Conservation (phyloP, 2,329 filamentous ascomycete species). For the Tolypocladium ophioglossoides region DNA sequence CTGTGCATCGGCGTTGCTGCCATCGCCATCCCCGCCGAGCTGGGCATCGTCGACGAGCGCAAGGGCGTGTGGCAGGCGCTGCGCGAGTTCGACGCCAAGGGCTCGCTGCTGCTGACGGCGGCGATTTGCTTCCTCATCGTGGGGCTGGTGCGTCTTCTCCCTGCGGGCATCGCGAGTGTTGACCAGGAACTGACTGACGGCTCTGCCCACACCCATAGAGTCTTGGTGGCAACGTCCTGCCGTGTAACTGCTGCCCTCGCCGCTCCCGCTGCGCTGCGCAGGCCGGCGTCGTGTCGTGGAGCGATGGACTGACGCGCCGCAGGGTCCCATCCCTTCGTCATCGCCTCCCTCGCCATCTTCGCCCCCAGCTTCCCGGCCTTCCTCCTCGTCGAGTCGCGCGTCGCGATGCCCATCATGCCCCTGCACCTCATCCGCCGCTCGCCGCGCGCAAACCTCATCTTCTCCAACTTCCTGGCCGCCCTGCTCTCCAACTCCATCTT, state of each 20-base stretch:
- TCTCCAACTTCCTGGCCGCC: conserved; percentile 41
- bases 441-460: conserved; percentile 47
- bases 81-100: conserved; percentile 44
- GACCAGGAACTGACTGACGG: not conserved
- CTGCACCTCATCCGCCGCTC: conserved; percentile 36
- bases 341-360: conserved; percentile 39
- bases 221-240: conserved; percentile 52
- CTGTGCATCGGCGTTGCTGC: conserved; percentile 34
- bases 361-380: conserved; percentile 37
- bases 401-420: conserved; percentile 48
- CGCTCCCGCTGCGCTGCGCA: not conserved
- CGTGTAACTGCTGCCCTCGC: conserved; percentile 31
- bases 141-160: conserved; percentile 34
- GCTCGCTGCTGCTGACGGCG: conserved; percentile 41
- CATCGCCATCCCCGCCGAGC: conserved; percentile 37
- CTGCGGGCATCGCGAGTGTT: not conserved
- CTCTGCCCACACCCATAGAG: conserved; percentile 31
- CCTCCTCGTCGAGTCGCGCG: conserved; percentile 39
- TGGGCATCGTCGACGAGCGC: conserved; percentile 37
- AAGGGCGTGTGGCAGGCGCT: conserved; percentile 37
- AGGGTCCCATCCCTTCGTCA: conserved; percentile 49
- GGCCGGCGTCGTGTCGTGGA: not conserved
- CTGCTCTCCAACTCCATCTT: conserved; percentile 44
- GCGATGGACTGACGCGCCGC: not conserved
- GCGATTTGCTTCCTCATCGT: conserved; percentile 48